Base-by-base conservation (phyloP, 805 yeast species). In the Pichia nakasei region DNA sequence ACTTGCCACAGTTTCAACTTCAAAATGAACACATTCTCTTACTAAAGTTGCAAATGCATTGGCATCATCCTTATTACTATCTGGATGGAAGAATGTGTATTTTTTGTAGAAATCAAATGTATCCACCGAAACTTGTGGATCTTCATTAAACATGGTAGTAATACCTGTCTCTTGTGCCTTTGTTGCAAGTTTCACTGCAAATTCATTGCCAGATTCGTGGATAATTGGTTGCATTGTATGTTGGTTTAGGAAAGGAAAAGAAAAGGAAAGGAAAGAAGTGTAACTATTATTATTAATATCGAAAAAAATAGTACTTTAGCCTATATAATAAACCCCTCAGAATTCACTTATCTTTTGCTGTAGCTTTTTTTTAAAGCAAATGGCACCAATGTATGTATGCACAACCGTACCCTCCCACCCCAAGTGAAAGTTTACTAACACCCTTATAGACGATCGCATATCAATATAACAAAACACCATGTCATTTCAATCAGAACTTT, bases 401-500 rank as follows among this genome's bases (percentile, higher is more conserved):
- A 29, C n/a, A 9, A n/a, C n/a, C n/a, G n/a, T n/a, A n/a, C n/a
- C n/a, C n/a, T n/a, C n/a, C n/a, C n/a, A n/a, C n/a, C n/a, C n/a
- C n/a, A n/a, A n/a, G n/a, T n/a, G n/a, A n/a, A n/a, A n/a, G n/a
- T n/a, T n/a, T n/a, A n/a, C n/a, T n/a, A n/a, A n/a, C n/a, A n/a
- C n/a, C n/a, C n/a, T n/a, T n/a, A n/a, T n/a, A 54, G 60, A 18
- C 55, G 56, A 6, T 50, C 61, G 22, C 56, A 54, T 45, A 42
- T 57, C n/a, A 41, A 37, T 17, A 31, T 57, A 11, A 44, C 50
- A 1, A 37, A 45, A 13, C 27, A 39, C 1, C 42, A 42, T 38
- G 55, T 48, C 13, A 22, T 60, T 3, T 54, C 63, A 1, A 46
- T 57, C 5, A 44, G 63, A 18, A 55, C 61, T 1, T 60, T 58